phyloP scores from a whole-genome alignment of 192 early-diverging fungal species.

The Geranomyces variabilis region DNA sequence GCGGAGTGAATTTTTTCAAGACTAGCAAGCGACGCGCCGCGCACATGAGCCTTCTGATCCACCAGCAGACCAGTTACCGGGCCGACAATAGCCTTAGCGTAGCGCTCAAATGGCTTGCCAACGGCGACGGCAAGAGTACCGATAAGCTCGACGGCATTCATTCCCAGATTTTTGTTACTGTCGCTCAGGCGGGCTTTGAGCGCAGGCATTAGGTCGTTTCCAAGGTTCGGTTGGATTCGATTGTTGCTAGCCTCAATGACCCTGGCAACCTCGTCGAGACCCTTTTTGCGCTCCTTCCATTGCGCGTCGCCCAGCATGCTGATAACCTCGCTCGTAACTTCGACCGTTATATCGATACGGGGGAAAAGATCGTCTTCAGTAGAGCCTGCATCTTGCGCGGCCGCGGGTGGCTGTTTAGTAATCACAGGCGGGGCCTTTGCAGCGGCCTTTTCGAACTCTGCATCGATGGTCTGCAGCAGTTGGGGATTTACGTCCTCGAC shows the following conservation, averaged over 20 bases:
- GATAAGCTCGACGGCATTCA: slow-evolving; percentile 79
- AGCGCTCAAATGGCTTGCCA: slow-evolving; percentile 83
- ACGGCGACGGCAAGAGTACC: slow-evolving; percentile 76
- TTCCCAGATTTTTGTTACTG: slow-evolving; percentile 88
- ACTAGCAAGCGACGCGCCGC: slow-evolving; percentile 72
- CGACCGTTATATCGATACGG: slow-evolving; percentile 75
- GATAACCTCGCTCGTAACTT: slow-evolving; percentile 64
- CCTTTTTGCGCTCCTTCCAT: slow-evolving; percentile 95
- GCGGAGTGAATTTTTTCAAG: slow-evolving; percentile 74
- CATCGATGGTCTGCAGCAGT: slow-evolving; percentile 81
- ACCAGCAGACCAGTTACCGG: slow-evolving; percentile 75
- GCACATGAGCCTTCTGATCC: slow-evolving; percentile 90
- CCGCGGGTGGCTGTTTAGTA: slow-evolving; percentile 41
- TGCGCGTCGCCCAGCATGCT: slow-evolving; percentile 75
- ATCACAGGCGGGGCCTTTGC: slow-evolving; percentile 67
- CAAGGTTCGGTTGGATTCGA: slow-evolving; percentile 78
- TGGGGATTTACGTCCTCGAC: slow-evolving; percentile 86
- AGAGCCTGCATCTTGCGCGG: slow-evolving; percentile 33
- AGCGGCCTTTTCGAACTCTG: slow-evolving; percentile 90
- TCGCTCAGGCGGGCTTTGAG: slow-evolving; percentile 86
- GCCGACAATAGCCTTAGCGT: slow-evolving; percentile 68
- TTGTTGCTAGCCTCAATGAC: slow-evolving; percentile 80
- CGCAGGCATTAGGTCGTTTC: slow-evolving; percentile 72
- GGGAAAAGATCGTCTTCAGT: slow-evolving; percentile 79
- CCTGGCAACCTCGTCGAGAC: slow-evolving; percentile 75